Evolutionary conservation across 2,329 filamentous ascomycete genomes (phyloP).

Genomic region (Camptophora hylomeconis): DNA sequence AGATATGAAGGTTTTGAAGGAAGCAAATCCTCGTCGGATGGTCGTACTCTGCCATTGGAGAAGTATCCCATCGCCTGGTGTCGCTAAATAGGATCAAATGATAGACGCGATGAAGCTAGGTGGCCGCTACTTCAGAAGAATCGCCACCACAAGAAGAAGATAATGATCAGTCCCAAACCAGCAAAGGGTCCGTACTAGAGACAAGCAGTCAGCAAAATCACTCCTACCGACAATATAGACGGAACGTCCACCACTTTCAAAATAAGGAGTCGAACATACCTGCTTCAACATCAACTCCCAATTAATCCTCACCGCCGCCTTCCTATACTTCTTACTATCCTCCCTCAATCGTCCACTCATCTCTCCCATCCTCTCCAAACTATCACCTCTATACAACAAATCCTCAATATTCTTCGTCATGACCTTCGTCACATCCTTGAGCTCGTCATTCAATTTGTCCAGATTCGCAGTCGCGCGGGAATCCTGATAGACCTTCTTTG

Average conservation of each 20-base stretch:
- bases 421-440: constrained; percentile 94
- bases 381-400: constrained; percentile 85
- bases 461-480: constrained; percentile 82
- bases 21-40: too few relatives aligned
- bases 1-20: constrained; percentile 50
- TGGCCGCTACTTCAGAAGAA: too few relatives aligned
- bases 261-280: constrained; percentile 26
- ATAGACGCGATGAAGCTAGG: too few relatives aligned
- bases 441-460: constrained; percentile 89
- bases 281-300: constrained; percentile 95
- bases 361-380: constrained; percentile 92
- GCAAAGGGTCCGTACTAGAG: constrained; percentile 73
- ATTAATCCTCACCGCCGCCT: constrained; percentile 88
- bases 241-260: not conserved
- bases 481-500: constrained; percentile 88
- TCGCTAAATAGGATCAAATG: too few relatives aligned
- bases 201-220: constrained; percentile 6
- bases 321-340: constrained; percentile 87
- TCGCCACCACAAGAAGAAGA: constrained; percentile 82
- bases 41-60: too few relatives aligned
- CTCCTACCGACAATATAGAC: not conserved
- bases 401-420: constrained; percentile 99
- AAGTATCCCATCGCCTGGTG: too few relatives aligned
- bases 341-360: constrained; percentile 76
- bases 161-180: constrained; percentile 64